Percentiles rank a stretch among this genome's conserved stretches.
These are phyloP conservation scores for Phytophthora macrochlamydospora DNA, from an alignment of 352 stramenopile species.

Conservation along the genomic window DNA sequence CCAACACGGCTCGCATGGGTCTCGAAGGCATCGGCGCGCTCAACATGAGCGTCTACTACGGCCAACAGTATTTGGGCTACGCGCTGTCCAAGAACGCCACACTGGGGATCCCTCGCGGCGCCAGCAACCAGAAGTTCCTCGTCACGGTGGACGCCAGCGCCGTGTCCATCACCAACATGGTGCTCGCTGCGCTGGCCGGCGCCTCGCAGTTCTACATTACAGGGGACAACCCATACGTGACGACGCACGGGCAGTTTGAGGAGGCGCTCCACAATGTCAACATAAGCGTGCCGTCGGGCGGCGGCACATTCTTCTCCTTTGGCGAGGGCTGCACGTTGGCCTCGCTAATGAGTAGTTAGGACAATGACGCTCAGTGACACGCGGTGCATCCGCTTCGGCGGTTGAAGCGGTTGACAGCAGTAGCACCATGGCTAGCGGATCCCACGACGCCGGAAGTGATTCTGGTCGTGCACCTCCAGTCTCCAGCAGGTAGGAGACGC, in stretches of 20 bases:
- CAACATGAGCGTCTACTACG: constrained; percentile 75
- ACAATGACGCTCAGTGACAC: background rate
- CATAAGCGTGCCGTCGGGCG: constrained; percentile 41
- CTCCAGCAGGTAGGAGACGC: background rate
- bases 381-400: background rate
- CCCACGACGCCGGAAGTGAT: background rate
- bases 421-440: background rate
- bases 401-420: background rate
- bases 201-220: constrained; percentile 58
- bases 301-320: constrained; percentile 13
- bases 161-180: constrained; percentile 42
- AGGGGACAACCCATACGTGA: constrained; percentile 52
- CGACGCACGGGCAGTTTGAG: constrained; percentile 33
- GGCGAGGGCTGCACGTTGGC: constrained; percentile 17
- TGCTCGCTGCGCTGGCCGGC: constrained; percentile 33
- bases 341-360: constrained; percentile 1
- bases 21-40: constrained; percentile 60
- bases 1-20: constrained; percentile 53
- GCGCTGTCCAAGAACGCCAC: constrained; percentile 46
- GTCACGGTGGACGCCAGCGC: constrained; percentile 41
- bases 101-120: constrained; percentile 54
- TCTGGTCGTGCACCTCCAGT: background rate
- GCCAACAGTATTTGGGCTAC: constrained; percentile 65
- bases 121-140: constrained; percentile 49
- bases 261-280: constrained; percentile 50